These are phyloP conservation scores for Ceratobasidium sp. DNA, from an alignment of 1,284 basidiomycete species.

Conservation along the genomic window DNA sequence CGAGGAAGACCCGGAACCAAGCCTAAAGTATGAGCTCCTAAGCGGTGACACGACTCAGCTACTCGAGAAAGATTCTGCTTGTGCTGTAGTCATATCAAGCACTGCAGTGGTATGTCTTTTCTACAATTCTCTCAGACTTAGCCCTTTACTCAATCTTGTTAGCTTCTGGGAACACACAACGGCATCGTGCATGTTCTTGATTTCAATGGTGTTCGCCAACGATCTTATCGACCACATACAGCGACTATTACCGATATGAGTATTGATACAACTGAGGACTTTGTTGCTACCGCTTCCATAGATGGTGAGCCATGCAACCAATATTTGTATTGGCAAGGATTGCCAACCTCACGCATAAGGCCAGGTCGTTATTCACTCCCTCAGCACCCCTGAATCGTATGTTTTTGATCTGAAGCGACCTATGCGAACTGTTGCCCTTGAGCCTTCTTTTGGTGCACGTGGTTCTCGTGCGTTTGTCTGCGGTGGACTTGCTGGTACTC, in stretches of 20 bases:
- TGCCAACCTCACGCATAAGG: constrained; percentile 60
- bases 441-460: constrained; percentile 88
- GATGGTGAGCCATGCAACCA: constrained; percentile 72
- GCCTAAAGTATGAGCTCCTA: constrained; percentile 90
- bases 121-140: constrained; percentile 39
- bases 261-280: constrained; percentile 87
- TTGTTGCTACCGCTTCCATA: constrained; percentile 91
- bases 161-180: constrained; percentile 91
- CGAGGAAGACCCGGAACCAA: constrained; percentile 81
- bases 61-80: constrained; percentile 89
- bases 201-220: constrained; percentile 82
- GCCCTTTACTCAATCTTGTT: constrained; percentile 27
- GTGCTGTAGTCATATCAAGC: constrained; percentile 80
- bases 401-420: constrained; percentile 93
- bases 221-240: constrained; percentile 92
- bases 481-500: constrained; percentile 90
- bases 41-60: constrained; percentile 79
- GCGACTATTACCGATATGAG: constrained; percentile 89
- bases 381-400: constrained; percentile 85
- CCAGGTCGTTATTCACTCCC: constrained; percentile 88
- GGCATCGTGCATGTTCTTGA: constrained; percentile 92
- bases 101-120: constrained; percentile 71
- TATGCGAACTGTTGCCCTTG: constrained; percentile 88
- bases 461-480: constrained; percentile 88
- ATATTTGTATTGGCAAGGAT: constrained; percentile 42